Percentiles rank a stretch among this genome's conserved stretches.
Conservation (phyloP, 2,329 filamentous ascomycete species). For the Pseudogymnoascus sp. region DNA sequence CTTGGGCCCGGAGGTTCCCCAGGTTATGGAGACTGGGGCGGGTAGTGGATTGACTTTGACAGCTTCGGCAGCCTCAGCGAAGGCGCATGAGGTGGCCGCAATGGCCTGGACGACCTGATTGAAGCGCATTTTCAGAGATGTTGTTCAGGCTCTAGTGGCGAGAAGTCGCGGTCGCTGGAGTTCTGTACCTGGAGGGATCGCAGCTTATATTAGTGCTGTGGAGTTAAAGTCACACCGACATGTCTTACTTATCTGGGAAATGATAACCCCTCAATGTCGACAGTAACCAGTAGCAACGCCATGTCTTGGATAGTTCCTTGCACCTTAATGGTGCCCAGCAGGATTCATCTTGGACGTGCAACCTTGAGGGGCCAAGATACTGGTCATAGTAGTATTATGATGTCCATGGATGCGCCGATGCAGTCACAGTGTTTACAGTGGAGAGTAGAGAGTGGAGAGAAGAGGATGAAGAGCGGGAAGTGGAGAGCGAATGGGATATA, state of each 20-base stretch:
- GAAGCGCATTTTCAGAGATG: slow-evolving; percentile 15
- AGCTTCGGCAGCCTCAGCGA: slow-evolving; percentile 32
- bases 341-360: neutral
- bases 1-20: slow-evolving; percentile 43
- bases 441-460: neutral
- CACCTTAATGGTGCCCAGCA: neutral
- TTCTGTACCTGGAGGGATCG: neutral
- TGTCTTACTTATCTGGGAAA: slow-evolving; percentile 5
- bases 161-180: neutral
- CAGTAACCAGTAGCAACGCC: slow-evolving; percentile 5
- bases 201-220: slow-evolving; percentile 5
- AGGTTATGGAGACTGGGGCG: slow-evolving; percentile 43
- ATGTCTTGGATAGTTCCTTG: neutral
- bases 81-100: slow-evolving; percentile 18
- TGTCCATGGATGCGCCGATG: neutral
- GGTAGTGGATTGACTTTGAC: slow-evolving; percentile 46
- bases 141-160: neutral
- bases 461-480: neutral
- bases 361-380: neutral
- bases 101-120: slow-evolving; percentile 7
- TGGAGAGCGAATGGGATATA: neutral
- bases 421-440: neutral
- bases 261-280: neutral
- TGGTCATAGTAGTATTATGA: neutral
- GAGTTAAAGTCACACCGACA: neutral